A percentile compares a stretch with the other conserved stretches of the same genome.
phyloP scores from a whole-genome alignment of 371 early-diverging fungal species.

The Chytridium lagenaria region DNA sequence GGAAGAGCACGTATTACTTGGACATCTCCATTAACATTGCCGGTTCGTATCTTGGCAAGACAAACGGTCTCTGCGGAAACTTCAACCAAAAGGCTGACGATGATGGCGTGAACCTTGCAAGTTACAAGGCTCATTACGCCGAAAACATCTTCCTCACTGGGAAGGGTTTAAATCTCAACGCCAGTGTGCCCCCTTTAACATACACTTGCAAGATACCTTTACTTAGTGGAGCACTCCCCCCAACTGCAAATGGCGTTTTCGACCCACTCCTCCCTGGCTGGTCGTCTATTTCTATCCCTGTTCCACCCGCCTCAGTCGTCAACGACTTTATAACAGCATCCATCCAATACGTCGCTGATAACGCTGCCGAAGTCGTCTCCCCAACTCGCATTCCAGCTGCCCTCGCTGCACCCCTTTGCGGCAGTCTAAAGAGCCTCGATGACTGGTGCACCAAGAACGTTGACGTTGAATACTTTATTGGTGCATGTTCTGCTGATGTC shows the following conservation, averaged over 20 bases:
- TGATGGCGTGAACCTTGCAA: neutral
- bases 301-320: too few relatives aligned
- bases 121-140: neutral
- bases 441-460: neutral
- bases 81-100: neutral
- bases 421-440: neutral
- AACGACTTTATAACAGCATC: too few relatives aligned
- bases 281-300: too few relatives aligned
- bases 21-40: neutral
- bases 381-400: too few relatives aligned
- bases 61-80: conserved; percentile 7
- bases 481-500: neutral
- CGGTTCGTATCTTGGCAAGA: neutral
- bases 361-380: too few relatives aligned
- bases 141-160: neutral
- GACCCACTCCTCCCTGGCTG: too few relatives aligned
- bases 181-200: neutral
- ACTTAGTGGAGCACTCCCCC: neutral
- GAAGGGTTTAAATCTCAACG: neutral
- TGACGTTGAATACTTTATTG: neutral
- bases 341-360: too few relatives aligned
- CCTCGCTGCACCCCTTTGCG: too few relatives aligned
- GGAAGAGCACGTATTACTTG: neutral
- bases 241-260: too few relatives aligned
- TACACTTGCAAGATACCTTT: neutral